phyloP scores from a whole-genome alignment of 164 flowering plant genomes.

The Vitis riparia region DNA sequence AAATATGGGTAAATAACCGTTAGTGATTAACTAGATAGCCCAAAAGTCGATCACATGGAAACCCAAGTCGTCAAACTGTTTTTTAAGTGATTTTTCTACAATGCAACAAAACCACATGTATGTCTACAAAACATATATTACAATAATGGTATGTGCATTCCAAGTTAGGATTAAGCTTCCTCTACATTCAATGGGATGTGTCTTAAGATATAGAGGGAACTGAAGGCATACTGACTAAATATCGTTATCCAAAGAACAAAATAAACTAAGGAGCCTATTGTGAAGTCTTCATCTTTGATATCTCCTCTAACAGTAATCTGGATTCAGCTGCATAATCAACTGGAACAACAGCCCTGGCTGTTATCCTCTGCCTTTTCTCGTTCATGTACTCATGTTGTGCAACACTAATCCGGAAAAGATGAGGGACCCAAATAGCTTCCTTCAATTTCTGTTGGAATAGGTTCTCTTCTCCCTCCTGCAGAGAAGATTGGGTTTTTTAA shows the following conservation, averaged over 20 bases:
- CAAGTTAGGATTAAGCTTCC: no score
- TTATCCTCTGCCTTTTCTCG: conserved; percentile 79
- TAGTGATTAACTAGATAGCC: no score
- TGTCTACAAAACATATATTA: no score
- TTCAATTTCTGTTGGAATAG: conserved; percentile 56
- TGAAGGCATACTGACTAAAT: no score
- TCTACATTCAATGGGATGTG: no score
- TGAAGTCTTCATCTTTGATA: conserved; percentile 55
- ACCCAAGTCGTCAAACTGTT: no score
- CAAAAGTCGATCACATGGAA: no score
- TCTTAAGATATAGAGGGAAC: no score
- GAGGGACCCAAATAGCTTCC: conserved; percentile 74
- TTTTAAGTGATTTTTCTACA: no score
- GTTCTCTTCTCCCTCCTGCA: conserved; percentile 40
- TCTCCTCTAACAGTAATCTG: conserved; percentile 65
- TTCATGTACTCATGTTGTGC: conserved; percentile 66
- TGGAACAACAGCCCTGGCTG: conserved; percentile 54
- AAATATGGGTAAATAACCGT: no score
- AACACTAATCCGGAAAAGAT: conserved; percentile 74
- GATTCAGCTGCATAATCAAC: conserved; percentile 87
- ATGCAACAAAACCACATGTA: no score
- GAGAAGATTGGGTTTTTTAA: background rate
- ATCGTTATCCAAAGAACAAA: background rate
- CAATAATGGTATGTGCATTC: no score
- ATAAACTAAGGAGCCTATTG: background rate